These are phyloP conservation scores for Gossypium anomalum DNA, from an alignment of 345 rosid species.

Conservation along the genomic window DNA sequence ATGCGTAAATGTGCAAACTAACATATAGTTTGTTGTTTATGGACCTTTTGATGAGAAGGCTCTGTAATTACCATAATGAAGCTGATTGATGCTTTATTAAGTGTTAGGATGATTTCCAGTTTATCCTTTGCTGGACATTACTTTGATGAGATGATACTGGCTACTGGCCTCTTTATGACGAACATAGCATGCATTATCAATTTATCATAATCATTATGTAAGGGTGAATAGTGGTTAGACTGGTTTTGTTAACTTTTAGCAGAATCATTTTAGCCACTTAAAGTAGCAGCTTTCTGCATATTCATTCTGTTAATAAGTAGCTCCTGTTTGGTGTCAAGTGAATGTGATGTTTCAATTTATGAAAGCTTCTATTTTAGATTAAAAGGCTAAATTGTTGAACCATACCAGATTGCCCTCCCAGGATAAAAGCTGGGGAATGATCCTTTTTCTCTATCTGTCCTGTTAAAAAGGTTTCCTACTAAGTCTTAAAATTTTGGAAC, in stretches of 20 bases:
- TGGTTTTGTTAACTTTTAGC: background rate
- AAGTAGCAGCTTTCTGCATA: background rate
- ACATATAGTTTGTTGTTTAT: background rate
- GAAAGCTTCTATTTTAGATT: background rate
- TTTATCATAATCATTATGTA: background rate
- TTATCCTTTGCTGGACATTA: background rate
- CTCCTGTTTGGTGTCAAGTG: background rate
- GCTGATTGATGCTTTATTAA: background rate
- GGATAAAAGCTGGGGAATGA: background rate
- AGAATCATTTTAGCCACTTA: background rate
- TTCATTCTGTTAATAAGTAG: background rate
- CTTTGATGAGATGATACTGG: background rate
- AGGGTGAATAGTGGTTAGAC: background rate
- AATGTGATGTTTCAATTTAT: background rate
- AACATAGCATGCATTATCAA: background rate
- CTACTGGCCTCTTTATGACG: background rate
- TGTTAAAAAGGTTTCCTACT: background rate
- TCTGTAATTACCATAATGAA: background rate
- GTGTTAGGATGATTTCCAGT: background rate
- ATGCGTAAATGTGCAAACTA: background rate
- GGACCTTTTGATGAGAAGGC: background rate
- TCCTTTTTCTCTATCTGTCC: background rate
- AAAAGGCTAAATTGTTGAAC: background rate
- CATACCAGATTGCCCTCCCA: background rate
- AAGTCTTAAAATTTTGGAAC: background rate